Evolutionary conservation across 805 yeast species (phyloP).

Genomic region (Teunomyces lycoperdinae): DNA sequence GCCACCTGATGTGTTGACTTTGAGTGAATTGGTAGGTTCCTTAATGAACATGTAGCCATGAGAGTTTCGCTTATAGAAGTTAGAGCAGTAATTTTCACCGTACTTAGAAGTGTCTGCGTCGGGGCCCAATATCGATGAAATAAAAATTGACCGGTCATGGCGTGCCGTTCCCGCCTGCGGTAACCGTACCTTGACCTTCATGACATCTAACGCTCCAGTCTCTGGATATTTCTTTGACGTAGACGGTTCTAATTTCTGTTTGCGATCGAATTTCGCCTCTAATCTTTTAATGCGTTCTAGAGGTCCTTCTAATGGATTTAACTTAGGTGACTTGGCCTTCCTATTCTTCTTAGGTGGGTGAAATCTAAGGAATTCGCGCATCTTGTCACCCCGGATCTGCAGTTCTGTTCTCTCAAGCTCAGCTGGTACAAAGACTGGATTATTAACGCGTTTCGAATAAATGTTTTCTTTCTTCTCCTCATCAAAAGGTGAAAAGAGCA

Average conservation of each 20-base stretch:
- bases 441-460: conserved; percentile 13
- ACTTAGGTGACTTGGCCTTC: neutral
- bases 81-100: conserved; percentile 24
- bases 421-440: conserved; percentile 16
- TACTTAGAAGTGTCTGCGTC: conserved; percentile 6
- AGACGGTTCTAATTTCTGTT: neutral
- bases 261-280: neutral
- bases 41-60: conserved; percentile 36
- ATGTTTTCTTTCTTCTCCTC: conserved; percentile 9
- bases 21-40: conserved; percentile 27
- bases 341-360: neutral
- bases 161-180: neutral
- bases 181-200: neutral
- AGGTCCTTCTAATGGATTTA: neutral
- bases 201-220: neutral
- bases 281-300: neutral
- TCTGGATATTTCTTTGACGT: neutral
- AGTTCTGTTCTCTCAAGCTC: neutral
- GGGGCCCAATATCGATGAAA: neutral
- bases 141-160: neutral
- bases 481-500: conserved; percentile 1
- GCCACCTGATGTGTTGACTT: conserved; percentile 22
- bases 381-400: neutral
- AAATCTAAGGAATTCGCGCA: neutral
- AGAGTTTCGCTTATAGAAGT: conserved; percentile 31